Conservation (phyloP, 2,329 filamentous ascomycete species). For the Aspergillus candidus region DNA sequence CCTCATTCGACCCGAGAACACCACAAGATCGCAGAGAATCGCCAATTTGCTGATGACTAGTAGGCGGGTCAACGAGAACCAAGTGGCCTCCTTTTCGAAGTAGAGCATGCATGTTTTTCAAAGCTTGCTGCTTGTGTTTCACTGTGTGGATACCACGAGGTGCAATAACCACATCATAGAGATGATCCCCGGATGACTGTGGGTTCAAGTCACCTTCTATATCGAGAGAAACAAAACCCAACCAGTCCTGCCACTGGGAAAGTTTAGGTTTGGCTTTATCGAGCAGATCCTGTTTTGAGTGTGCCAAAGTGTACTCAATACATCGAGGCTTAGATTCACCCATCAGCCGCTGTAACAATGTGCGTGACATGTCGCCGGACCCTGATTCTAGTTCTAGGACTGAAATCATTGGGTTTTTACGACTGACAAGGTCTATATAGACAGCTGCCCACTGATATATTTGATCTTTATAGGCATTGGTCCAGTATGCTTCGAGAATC, state of each 20-base stretch:
- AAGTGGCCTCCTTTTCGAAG: slow-evolving; percentile 15
- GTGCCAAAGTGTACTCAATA: slow-evolving; percentile 12
- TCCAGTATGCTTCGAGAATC: slow-evolving; percentile 5
- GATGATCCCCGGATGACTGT: slow-evolving; percentile 3
- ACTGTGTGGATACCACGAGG: slow-evolving; percentile 12
- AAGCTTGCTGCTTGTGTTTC: slow-evolving; percentile 1
- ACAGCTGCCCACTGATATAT: slow-evolving; percentile 7
- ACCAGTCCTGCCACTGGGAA: slow-evolving; percentile 6
- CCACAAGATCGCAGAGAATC: too few relatives aligned
- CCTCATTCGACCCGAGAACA: too few relatives aligned
- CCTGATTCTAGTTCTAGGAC: slow-evolving; percentile 19
- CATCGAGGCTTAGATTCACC: slow-evolving; percentile 3
- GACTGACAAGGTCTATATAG: slow-evolving; percentile 15
- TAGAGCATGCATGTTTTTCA: slow-evolving; percentile 12
- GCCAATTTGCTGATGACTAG: background rate
- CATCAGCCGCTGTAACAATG: slow-evolving; percentile 6
- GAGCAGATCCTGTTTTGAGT: slow-evolving; percentile 1
- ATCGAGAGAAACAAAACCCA: slow-evolving; percentile 9
- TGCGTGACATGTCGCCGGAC: slow-evolving; percentile 7
- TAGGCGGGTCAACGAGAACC: slow-evolving; percentile 10
- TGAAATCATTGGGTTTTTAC: slow-evolving; percentile 19
- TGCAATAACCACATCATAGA: slow-evolving; percentile 16
- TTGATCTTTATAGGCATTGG: background rate
- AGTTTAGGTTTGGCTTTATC: slow-evolving; percentile 1
- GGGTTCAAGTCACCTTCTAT: slow-evolving; percentile 1